Evolutionary conservation across 257 asterid genomes (phyloP).

Genomic region (Handroanthus guayacan): DNA sequence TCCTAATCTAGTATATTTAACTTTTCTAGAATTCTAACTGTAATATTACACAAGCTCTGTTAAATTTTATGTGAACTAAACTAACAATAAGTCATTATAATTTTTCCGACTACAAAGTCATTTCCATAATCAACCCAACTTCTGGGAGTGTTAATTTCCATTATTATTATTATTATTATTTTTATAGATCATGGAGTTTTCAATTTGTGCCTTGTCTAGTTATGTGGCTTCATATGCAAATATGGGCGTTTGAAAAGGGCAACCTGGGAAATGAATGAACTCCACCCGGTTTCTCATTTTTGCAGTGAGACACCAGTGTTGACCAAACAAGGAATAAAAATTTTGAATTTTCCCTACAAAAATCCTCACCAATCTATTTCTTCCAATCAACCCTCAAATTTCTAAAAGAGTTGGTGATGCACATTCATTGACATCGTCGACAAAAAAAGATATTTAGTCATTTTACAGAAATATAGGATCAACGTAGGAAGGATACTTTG

Average conservation of each 20-base stretch:
- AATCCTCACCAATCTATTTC: constrained; percentile 23
- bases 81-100: too few relatives aligned
- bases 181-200: not conserved
- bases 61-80: too few relatives aligned
- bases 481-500: too few relatives aligned
- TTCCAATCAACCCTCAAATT: constrained; percentile 25
- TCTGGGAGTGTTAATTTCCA: too few relatives aligned
- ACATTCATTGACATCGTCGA: constrained; percentile 30
- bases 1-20: too few relatives aligned
- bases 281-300: constrained; percentile 31
- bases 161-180: too few relatives aligned
- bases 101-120: too few relatives aligned
- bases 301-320: constrained; percentile 31
- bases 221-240: constrained; percentile 37
- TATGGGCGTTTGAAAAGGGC: constrained; percentile 35
- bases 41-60: too few relatives aligned
- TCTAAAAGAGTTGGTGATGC: constrained; percentile 27
- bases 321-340: constrained; percentile 23
- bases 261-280: constrained; percentile 46
- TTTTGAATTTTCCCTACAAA: constrained; percentile 13
- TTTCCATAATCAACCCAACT: too few relatives aligned
- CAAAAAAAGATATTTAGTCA: constrained; percentile 27
- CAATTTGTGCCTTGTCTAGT: constrained; percentile 29
- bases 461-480: constrained; percentile 2
- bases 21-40: too few relatives aligned